Evolutionary conservation across 805 yeast genomes (phyloP).

Genomic region (Kazachstania kunashirensis): DNA sequence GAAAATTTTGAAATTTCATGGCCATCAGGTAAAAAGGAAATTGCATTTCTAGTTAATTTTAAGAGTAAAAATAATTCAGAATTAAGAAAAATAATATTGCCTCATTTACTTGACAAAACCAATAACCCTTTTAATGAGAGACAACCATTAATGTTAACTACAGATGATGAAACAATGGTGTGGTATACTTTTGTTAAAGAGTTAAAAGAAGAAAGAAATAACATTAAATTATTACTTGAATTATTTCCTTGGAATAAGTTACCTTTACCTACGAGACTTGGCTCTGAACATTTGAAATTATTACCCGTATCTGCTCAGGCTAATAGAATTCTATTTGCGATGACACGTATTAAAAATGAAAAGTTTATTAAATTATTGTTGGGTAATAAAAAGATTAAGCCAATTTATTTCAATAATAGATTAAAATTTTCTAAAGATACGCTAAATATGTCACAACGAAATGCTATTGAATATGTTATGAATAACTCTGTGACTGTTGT

Average conservation of each 20-base stretch:
- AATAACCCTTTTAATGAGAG: slow-evolving; percentile 50
- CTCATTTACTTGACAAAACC: slow-evolving; percentile 43
- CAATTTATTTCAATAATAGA: slow-evolving; percentile 47
- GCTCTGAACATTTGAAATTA: slow-evolving; percentile 33
- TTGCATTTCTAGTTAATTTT: slow-evolving; percentile 20
- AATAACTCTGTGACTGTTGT: slow-evolving; percentile 45
- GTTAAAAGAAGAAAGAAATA: slow-evolving; percentile 26
- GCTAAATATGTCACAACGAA: slow-evolving; percentile 50
- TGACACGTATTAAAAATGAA: slow-evolving; percentile 46
- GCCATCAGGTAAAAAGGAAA: slow-evolving; percentile 39
- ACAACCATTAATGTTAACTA: slow-evolving; percentile 48
- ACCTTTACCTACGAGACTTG: slow-evolving; percentile 35
- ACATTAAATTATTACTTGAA: slow-evolving; percentile 36
- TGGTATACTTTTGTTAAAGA: slow-evolving; percentile 55
- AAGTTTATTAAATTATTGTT: slow-evolving; percentile 44
- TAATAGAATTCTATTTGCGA: slow-evolving; percentile 54
- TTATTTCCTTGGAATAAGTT: slow-evolving; percentile 50
- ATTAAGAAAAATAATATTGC: slow-evolving; percentile 40
- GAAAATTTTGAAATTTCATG: slow-evolving; percentile 44
- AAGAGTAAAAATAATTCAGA: slow-evolving; percentile 26
- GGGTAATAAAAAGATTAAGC: slow-evolving; percentile 46
- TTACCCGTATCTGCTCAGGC: slow-evolving; percentile 58
- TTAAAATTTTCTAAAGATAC: slow-evolving; percentile 40
- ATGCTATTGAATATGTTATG: slow-evolving; percentile 43
- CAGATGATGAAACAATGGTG: slow-evolving; percentile 39